Evolutionary conservation across 768 basidiomycete species (phyloP).

Genomic region (Collybia sp.): DNA sequence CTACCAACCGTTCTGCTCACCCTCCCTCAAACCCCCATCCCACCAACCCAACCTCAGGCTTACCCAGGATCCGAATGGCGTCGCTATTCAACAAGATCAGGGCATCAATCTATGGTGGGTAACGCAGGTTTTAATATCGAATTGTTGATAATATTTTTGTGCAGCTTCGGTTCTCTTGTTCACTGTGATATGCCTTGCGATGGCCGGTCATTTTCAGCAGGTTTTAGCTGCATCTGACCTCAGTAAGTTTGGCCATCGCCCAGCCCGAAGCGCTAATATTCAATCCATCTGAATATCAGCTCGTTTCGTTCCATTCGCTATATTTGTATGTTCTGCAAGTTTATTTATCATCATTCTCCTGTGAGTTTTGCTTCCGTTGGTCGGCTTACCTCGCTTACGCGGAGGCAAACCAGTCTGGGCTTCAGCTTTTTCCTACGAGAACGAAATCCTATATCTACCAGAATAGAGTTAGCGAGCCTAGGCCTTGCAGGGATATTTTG

Average conservation of each 20-base stretch:
- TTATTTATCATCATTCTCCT: conserved; percentile 63
- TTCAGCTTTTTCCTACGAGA: conserved; percentile 60
- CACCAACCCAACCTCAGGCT: conserved; percentile 14
- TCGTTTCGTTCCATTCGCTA: conserved; percentile 82
- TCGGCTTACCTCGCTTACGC: conserved; percentile 1
- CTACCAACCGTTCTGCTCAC: conserved; percentile 20
- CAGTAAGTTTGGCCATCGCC: conserved; percentile 42
- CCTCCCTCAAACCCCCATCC: conserved; percentile 5
- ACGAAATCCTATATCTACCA: conserved; percentile 76
- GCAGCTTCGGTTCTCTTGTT: conserved; percentile 65
- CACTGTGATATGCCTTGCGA: conserved; percentile 74
- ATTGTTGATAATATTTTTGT: neutral
- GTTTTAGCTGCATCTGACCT: conserved; percentile 74
- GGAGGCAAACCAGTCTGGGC: conserved; percentile 41
- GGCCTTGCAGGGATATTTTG: conserved; percentile 73
- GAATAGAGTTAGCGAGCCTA: conserved; percentile 68
- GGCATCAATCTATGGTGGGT: conserved; percentile 62
- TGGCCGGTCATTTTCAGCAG: conserved; percentile 74
- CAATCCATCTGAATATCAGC: conserved; percentile 35
- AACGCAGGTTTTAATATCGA: neutral
- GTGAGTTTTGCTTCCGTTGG: conserved; percentile 33
- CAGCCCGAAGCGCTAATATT: conserved; percentile 4
- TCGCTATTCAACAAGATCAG: conserved; percentile 69
- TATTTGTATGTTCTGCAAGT: conserved; percentile 74
- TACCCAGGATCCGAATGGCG: conserved; percentile 50